Evolutionary conservation across 1,139 yeast genomes (phyloP).

Genomic region (Lodderomyces margitis): DNA sequence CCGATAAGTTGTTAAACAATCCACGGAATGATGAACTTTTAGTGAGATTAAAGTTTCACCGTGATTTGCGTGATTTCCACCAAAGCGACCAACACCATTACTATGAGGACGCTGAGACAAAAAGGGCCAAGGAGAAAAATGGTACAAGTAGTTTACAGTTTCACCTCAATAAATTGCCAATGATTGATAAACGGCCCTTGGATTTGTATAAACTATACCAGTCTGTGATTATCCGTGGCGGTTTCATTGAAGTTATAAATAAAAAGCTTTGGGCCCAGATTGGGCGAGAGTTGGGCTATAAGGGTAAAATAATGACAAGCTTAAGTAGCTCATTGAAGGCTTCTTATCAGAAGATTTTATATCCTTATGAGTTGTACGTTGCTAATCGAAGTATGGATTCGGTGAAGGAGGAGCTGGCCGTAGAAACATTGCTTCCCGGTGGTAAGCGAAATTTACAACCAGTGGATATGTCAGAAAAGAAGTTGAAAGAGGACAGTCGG

Average conservation of each 20-base stretch:
- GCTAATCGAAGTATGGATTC: conserved; percentile 10
- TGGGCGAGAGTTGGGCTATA: conserved; percentile 75
- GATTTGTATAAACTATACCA: conserved; percentile 53
- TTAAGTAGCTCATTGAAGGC: conserved; percentile 65
- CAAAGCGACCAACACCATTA: conserved; percentile 13
- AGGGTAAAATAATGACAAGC: conserved; percentile 58
- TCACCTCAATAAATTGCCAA: conserved; percentile 35
- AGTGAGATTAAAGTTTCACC: conserved; percentile 30
- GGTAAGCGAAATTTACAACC: conserved; percentile 13
- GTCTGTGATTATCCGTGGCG: conserved; percentile 57
- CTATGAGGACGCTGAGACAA: conserved; percentile 7
- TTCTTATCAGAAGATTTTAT: conserved; percentile 44
- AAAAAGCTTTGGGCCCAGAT: conserved; percentile 63
- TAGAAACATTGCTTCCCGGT: conserved; percentile 3
- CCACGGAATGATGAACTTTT: conserved; percentile 30
- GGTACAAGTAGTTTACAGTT: conserved; percentile 2
- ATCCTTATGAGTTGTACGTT: conserved; percentile 31
- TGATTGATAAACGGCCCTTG: conserved; percentile 55
- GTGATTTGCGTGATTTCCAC: conserved; percentile 23
- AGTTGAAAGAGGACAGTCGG: conserved; percentile 4
- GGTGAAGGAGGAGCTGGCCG: conserved; percentile 12
- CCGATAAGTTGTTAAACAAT: conserved; percentile 21
- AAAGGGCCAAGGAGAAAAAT: conserved; percentile 1
- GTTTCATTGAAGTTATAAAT: conserved; percentile 52
- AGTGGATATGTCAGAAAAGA: conserved; percentile 8